Percentiles rank a stretch among this genome's conserved stretches.
phyloP scores from a whole-genome alignment of 2,329 filamentous ascomycete species.

The Davidsoniella australis region DNA sequence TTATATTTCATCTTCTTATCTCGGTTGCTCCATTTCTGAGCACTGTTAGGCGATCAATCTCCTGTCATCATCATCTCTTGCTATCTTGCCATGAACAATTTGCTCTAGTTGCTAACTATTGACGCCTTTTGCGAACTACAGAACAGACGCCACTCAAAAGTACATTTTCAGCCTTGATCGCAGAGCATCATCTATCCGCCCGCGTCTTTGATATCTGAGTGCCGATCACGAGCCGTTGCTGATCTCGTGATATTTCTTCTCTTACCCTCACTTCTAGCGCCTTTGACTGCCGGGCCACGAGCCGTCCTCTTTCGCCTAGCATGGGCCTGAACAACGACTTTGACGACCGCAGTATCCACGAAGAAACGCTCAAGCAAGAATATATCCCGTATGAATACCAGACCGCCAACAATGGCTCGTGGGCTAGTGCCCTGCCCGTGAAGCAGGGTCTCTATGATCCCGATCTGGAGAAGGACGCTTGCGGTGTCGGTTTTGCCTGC shows the following conservation, averaged over 20 bases:
- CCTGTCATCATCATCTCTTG: neutral
- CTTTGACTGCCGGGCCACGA: neutral
- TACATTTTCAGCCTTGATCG: too few species aligned
- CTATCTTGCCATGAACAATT: neutral
- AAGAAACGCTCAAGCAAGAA: conserved; percentile 38
- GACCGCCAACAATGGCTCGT: conserved; percentile 66
- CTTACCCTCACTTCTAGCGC: conserved; percentile 2
- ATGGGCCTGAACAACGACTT: conserved; percentile 51
- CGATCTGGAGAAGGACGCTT: conserved; percentile 93
- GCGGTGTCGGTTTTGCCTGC: conserved; percentile 96
- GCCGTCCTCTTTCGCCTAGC: conserved; percentile 35
- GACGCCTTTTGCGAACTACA: neutral
- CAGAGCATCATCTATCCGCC: too few species aligned
- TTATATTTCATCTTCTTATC: conserved; percentile 1
- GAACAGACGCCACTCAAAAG: too few species aligned
- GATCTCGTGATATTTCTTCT: neutral
- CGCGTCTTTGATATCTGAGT: neutral
- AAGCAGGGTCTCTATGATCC: conserved; percentile 98
- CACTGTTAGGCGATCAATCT: neutral
- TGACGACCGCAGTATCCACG: conserved; percentile 45
- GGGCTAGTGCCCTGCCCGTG: conserved; percentile 88
- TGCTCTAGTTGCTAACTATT: neutral
- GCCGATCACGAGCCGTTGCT: neutral
- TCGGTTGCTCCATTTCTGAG: neutral
- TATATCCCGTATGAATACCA: conserved; percentile 72